Evolutionary conservation across 148 eudicot genomes (phyloP), one percentile per base, ranked within the genome.

Genomic region (Rhododendron kiyosumense): DNA sequence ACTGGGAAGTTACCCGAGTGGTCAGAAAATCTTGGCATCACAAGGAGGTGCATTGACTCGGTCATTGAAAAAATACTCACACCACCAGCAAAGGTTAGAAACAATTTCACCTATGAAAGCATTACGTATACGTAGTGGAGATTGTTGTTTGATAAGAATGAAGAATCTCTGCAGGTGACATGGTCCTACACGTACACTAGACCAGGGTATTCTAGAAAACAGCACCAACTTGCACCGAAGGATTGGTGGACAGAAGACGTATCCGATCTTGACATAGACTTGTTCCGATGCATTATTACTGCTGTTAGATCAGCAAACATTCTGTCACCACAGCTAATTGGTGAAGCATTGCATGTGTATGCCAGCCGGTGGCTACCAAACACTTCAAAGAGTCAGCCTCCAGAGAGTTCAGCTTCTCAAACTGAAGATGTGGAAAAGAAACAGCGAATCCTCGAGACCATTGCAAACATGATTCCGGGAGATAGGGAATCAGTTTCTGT

Each of bases 231-330:
- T 14, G 93, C 82, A 59, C 95, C 96, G 12, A 92, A 85, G 49
- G 96, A 93, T 86, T 93, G 96, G 96, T 93, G 96, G 96, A 92
- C 94, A 36, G 95, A 93, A 81, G 95, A 93, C 86, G 28, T 93
- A 71, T 85, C 93, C 3, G 88, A 90, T 43, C 93, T 93, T 45
- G 88, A 89, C 83, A 89, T 91, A 77, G 94, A 92, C 80, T 32
- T 89, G 41, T 93, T 92, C 82, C 86, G 91, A 80, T 88, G 88
- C 80, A 79, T 93, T 57, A 46, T 93, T 28, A 54, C 86, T n/a
- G 85, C 93, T 0, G 78, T 93, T 6, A 88, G 88, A 78, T 90
- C 95, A 15, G 84, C 90, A 46, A 87, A 88, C 46, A 61, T 81
- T 84, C 65, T 91, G 76, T 91, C 89, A 38, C 89, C 88, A 69